These are phyloP conservation scores for Cutaneotrichosporon sp. DNA, from an alignment of 1,284 basidiomycete genomes.

Conservation along the genomic window DNA sequence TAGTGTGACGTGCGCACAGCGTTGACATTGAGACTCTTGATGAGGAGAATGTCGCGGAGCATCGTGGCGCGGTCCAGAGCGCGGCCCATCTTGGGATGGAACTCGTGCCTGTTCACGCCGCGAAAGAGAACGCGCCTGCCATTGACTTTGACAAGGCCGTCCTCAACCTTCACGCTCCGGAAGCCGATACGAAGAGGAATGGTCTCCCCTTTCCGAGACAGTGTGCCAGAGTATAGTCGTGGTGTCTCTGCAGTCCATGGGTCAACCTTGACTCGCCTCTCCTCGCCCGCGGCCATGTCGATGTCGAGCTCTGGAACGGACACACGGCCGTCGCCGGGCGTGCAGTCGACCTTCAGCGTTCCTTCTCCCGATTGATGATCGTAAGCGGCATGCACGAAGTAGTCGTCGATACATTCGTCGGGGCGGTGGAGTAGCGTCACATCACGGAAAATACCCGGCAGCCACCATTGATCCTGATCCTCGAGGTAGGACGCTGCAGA, in stretches of 20 bases:
- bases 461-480: conserved; percentile 31
- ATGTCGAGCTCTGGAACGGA: conserved; percentile 21
- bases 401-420: conserved; percentile 9
- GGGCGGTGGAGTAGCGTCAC: conserved; percentile 24
- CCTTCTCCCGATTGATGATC: conserved; percentile 16
- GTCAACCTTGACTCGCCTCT: conserved; percentile 3
- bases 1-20: conserved; percentile 27
- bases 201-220: conserved; percentile 9
- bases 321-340: conserved; percentile 8
- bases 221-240: conserved; percentile 9
- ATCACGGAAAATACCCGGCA: conserved; percentile 27
- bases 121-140: conserved; percentile 21
- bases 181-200: conserved; percentile 26
- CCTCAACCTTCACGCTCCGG: conserved; percentile 20
- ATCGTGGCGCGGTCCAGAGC: conserved; percentile 17
- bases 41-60: conserved; percentile 24
- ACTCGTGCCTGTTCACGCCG: conserved; percentile 31
- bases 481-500: conserved; percentile 20
- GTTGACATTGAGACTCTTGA: conserved; percentile 30
- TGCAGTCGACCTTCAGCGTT: conserved; percentile 22
- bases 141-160: conserved; percentile 24
- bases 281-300: conserved; percentile 14
- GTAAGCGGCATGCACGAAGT: conserved; percentile 22
- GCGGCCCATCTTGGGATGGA: conserved; percentile 21
- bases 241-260: conserved; percentile 28